Percentiles rank a stretch among this genome's conserved stretches.
These are phyloP conservation scores for Solanum chilense DNA, from an alignment of 257 asterid genomes.

Conservation along the genomic window DNA sequence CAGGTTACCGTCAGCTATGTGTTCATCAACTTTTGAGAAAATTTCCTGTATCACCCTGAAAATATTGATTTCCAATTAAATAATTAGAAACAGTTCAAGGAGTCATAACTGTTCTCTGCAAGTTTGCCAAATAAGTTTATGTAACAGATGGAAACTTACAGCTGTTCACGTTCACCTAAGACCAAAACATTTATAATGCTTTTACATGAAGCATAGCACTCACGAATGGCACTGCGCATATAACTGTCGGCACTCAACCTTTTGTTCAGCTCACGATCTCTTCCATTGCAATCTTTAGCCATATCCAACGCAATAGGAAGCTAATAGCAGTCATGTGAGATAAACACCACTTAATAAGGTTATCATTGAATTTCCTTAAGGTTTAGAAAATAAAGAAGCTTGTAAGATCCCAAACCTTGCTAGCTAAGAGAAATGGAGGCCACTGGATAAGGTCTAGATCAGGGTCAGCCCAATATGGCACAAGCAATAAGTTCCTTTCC, in stretches of 20 bases:
- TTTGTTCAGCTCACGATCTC: constrained; percentile 86
- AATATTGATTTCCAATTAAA: not conserved
- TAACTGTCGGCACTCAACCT: constrained; percentile 62
- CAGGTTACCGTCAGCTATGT: constrained; percentile 50
- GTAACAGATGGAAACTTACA: constrained; percentile 38
- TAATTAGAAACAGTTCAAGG: not conserved
- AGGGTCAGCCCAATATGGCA: constrained; percentile 89
- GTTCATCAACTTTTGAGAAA: constrained; percentile 63
- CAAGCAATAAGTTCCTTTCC: constrained; percentile 85
- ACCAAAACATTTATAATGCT: constrained; percentile 72
- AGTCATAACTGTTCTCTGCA: not conserved
- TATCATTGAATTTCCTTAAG: not conserved
- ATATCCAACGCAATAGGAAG: constrained; percentile 95
- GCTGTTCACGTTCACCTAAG: constrained; percentile 61
- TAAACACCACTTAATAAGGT: not conserved
- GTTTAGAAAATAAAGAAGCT: constrained; percentile 5
- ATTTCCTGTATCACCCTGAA: constrained; percentile 65
- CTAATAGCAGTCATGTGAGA: constrained; percentile 26
- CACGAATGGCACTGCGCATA: constrained; percentile 84
- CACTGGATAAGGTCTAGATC: constrained; percentile 88
- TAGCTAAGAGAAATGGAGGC: constrained; percentile 98
- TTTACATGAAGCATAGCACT: constrained; percentile 86
- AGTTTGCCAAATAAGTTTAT: not conserved
- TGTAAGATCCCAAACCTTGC: constrained; percentile 53
- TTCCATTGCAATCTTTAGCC: constrained; percentile 90